Evolutionary conservation across 306 rosid genomes (phyloP).

Genomic region (Vachellia pachyceras): DNA sequence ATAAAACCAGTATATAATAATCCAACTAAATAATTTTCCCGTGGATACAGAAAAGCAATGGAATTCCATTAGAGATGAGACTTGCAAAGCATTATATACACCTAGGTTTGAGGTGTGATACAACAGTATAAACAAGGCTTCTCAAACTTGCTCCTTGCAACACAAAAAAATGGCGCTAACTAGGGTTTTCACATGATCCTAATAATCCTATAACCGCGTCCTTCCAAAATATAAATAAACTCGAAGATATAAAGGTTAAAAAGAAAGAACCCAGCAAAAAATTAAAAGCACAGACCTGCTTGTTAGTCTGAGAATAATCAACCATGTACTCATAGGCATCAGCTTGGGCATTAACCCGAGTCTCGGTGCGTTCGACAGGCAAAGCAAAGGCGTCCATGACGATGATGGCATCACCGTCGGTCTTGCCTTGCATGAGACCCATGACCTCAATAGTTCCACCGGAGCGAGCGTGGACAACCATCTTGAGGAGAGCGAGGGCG

Average conservation of each 20-base stretch:
- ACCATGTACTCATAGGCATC: conserved; percentile 98
- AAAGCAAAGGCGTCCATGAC: conserved; percentile 96
- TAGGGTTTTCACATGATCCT: conserved; percentile 6
- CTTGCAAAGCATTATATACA: neutral
- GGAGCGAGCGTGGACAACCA: conserved; percentile 98
- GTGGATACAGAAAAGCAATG: neutral
- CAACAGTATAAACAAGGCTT: neutral
- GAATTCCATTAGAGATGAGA: neutral
- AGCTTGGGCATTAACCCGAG: conserved; percentile 99
- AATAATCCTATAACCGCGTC: neutral
- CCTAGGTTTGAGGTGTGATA: conserved; percentile 15
- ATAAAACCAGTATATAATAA: neutral
- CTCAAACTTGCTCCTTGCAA: neutral
- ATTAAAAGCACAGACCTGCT: conserved; percentile 57
- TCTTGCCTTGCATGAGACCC: conserved; percentile 99
- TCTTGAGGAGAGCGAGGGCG: conserved; percentile 94
- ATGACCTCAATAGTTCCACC: conserved; percentile 96
- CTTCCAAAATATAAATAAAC: neutral
- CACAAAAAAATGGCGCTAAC: neutral
- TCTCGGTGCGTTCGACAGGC: conserved; percentile 97
- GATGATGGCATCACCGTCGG: conserved; percentile 85
- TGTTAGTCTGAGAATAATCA: conserved; percentile 91
- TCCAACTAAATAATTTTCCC: neutral
- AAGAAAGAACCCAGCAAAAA: neutral
- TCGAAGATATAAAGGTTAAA: neutral